Percentiles rank a stretch among this genome's conserved stretches.
phyloP scores from a whole-genome alignment of 441 rosid genomes.

The Adansonia rubrostipa region DNA sequence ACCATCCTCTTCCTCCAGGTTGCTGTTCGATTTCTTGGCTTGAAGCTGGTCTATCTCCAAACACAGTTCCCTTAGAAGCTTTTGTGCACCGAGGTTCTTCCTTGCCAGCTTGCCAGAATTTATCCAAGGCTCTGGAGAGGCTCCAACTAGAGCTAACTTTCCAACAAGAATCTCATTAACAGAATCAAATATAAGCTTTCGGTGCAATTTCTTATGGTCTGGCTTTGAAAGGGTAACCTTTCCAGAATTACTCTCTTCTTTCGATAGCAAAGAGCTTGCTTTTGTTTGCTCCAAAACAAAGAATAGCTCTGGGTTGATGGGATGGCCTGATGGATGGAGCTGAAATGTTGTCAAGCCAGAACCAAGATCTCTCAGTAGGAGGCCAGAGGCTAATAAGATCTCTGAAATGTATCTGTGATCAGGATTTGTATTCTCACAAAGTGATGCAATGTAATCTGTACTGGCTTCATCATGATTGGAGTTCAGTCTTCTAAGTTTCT shows the following conservation, averaged over 20 bases:
- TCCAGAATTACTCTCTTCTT: conserved; percentile 43
- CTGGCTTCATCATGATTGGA: conserved; percentile 63
- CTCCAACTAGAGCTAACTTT: conserved; percentile 50
- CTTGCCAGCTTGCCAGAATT: conserved; percentile 48
- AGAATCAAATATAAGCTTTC: conserved; percentile 77
- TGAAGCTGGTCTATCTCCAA: conserved; percentile 67
- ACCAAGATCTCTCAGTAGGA: conserved; percentile 78
- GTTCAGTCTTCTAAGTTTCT: conserved; percentile 76
- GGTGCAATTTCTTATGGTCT: conserved; percentile 54
- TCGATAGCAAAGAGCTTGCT: conserved; percentile 46
- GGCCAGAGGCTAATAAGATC: conserved; percentile 90
- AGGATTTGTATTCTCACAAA: conserved; percentile 78
- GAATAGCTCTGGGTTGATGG: conserved; percentile 86
- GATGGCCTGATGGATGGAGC: conserved; percentile 83
- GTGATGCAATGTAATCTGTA: conserved; percentile 88
- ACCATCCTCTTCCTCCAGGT: conserved; percentile 59
- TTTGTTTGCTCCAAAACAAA: conserved; percentile 89
- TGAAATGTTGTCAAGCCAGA: conserved; percentile 67
- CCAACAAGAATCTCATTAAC: conserved; percentile 74
- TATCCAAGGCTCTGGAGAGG: conserved; percentile 56
- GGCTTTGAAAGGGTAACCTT: conserved; percentile 38
- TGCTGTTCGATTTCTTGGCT: conserved; percentile 44
- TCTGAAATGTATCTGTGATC: conserved; percentile 93
- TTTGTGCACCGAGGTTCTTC: conserved; percentile 72
- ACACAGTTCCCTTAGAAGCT: conserved; percentile 82